Evolutionary conservation across 2,329 filamentous ascomycete genomes (phyloP), one percentile per base, ranked within the genome.

Genomic region (Apiospora hydei): DNA sequence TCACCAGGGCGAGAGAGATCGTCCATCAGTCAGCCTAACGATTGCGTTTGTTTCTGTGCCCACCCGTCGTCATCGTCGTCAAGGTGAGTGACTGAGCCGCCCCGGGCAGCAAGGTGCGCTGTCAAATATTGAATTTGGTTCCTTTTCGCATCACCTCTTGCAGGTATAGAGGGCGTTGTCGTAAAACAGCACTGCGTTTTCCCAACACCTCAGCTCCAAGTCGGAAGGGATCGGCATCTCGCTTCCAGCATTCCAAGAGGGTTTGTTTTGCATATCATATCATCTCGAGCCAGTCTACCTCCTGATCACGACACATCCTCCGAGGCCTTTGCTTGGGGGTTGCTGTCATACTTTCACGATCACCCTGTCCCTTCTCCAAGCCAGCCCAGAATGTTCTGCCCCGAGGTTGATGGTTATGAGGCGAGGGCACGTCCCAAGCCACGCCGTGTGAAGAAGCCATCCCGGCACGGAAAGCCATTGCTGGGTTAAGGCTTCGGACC

Each of bases 171-270:
- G 26, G 51, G 34, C 53, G 53, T 41, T 8, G 57, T 38, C n/a
- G n/a, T 64, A 41, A 64, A 34, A 64, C 57, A 64, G 34, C 30
- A 16, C 21, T 41, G 57, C 57, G 21, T 30, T 57, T 38, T 30
- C 34, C 26, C 57, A 64, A 41, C 57, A 64, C 4, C 34, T 34
- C 30, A 41, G 34, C 57, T 64, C 57, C 30, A 14, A 64, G 57
- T 64, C n/a, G 57, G 57, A n/a, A 64, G 57, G 57, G 34, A 64
- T 64, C 57, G 57, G 57, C 57, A 41, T 41, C 34, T 64, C 57
- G 57, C 57, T 41, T 64, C 57, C 57, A 64, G 57, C 57, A 64
- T 64, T 41, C 57, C 34, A 41, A 41, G 57, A 41, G 57, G 57
- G 30, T 64, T 41, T 64, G 57, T 64, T 64, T 64, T 64, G 34